Evolutionary conservation across 768 basidiomycete genomes (phyloP).

Genomic region (Termitomyces eurrhizus): DNA sequence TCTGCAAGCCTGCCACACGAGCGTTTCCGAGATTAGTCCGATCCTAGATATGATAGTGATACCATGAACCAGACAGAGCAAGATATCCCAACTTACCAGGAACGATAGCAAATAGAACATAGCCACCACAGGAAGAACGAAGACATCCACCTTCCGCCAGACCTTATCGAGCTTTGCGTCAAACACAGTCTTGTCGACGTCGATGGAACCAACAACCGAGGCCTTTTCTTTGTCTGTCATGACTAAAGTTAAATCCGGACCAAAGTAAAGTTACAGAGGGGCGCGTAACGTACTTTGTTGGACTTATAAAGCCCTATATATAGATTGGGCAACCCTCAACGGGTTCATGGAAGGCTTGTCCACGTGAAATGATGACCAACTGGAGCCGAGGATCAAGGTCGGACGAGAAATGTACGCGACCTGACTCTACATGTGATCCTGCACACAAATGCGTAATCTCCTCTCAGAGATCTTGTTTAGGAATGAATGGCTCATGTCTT

Average conservation of each 20-base stretch:
- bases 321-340: neutral
- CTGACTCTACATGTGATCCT: neutral
- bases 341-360: neutral
- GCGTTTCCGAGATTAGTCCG: constrained; percentile 3
- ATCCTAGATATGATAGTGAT: neutral
- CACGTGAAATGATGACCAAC: neutral
- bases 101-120: constrained; percentile 36
- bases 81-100: constrained; percentile 24
- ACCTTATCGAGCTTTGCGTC: constrained; percentile 31
- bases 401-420: neutral
- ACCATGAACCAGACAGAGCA: constrained; percentile 41
- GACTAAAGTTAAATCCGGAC: neutral
- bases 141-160: constrained; percentile 33
- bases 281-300: no score
- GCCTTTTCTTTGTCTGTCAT: constrained; percentile 2
- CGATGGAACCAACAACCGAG: neutral
- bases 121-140: constrained; percentile 30
- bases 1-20: constrained; percentile 1
- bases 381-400: neutral
- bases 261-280: neutral
- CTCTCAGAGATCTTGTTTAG: neutral
- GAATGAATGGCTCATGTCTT: neutral
- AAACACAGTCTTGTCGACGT: neutral
- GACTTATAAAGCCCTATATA: neutral
- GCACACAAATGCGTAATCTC: neutral